These are phyloP conservation scores for Amylostereum areolatum DNA, from an alignment of 1,284 basidiomycete genomes.

Conservation along the genomic window DNA sequence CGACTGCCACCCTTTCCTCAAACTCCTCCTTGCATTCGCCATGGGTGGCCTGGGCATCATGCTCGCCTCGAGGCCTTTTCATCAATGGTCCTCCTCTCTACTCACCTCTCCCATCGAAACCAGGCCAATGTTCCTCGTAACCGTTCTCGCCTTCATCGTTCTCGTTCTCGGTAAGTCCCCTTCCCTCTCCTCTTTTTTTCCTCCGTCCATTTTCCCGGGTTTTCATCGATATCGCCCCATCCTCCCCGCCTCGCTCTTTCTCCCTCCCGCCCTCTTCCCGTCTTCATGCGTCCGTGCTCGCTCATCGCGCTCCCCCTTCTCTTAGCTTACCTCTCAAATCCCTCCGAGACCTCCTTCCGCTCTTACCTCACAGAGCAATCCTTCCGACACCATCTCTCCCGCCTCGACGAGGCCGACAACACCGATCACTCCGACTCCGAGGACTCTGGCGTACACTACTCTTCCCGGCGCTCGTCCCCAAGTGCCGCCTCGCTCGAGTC, in stretches of 20 bases:
- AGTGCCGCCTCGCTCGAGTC: slow-evolving; percentile 28
- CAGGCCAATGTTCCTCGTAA: slow-evolving; percentile 59
- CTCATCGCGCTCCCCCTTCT: slow-evolving; percentile 13
- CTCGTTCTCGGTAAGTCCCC: slow-evolving; percentile 56
- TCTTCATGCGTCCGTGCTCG: slow-evolving; percentile 10
- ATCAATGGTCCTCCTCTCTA: slow-evolving; percentile 38
- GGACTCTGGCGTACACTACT: slow-evolving; percentile 25
- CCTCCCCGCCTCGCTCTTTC: slow-evolving; percentile 13
- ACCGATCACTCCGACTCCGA: slow-evolving; percentile 35
- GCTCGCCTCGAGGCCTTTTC: slow-evolving; percentile 49
- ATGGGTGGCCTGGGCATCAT: slow-evolving; percentile 52
- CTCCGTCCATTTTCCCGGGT: slow-evolving; percentile 8
- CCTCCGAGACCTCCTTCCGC: slow-evolving; percentile 87
- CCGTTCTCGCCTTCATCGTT: slow-evolving; percentile 61
- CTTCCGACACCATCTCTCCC: slow-evolving; percentile 88
- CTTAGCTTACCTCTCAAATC: slow-evolving; percentile 89
- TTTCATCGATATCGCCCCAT: slow-evolving; percentile 8
- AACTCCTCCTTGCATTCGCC: slow-evolving; percentile 50
- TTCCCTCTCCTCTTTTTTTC: slow-evolving; percentile 8
- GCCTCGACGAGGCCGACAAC: slow-evolving; percentile 68
- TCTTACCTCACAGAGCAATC: slow-evolving; percentile 93
- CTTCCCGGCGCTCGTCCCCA: slow-evolving; percentile 24
- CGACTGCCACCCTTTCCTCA: slow-evolving; percentile 2
- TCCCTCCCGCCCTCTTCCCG: background rate
- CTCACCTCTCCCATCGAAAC: slow-evolving; percentile 55